Evolutionary conservation across 306 rosid species (phyloP).

Genomic region (Benincasa hispida): DNA sequence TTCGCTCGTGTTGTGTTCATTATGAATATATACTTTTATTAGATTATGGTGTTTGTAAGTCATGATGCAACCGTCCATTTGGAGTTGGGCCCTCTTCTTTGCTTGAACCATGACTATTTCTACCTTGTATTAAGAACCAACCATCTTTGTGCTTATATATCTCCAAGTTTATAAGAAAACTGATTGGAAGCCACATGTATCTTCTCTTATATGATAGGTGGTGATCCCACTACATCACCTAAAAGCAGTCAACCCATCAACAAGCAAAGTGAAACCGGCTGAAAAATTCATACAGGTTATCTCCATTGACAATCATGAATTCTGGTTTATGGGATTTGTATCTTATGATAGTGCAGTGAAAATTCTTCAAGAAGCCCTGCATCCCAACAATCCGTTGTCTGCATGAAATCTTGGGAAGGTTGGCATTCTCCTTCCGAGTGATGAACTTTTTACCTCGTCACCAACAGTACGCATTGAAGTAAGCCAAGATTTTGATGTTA

Average conservation of each 20-base stretch:
- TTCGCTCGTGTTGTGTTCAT: not conserved
- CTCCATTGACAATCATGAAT: conserved; percentile 67
- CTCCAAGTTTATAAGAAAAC: not conserved
- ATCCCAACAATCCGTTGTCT: not conserved
- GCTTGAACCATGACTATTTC: not conserved
- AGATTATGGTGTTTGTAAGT: not conserved
- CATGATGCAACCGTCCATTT: not conserved
- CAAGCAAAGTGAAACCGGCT: conserved; percentile 48
- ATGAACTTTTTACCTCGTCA: not conserved
- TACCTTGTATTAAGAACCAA: not conserved
- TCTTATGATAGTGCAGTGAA: conserved; percentile 55
- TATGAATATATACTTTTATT: not conserved
- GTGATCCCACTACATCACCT: conserved; percentile 72
- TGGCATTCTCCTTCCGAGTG: not conserved
- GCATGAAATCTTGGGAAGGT: not conserved
- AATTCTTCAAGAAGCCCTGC: conserved; percentile 40
- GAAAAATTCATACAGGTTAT: conserved; percentile 77
- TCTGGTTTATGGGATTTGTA: conserved; percentile 96
- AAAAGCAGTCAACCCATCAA: conserved; percentile 69
- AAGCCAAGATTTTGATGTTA: not conserved
- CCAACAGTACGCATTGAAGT: not conserved
- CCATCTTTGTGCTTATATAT: not conserved
- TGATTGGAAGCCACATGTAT: not conserved
- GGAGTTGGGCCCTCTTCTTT: not conserved
- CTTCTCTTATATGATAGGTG: conserved; percentile 31